Evolutionary conservation across 2,329 filamentous ascomycete species (phyloP).

Genomic region (Aureobasidium musti): DNA sequence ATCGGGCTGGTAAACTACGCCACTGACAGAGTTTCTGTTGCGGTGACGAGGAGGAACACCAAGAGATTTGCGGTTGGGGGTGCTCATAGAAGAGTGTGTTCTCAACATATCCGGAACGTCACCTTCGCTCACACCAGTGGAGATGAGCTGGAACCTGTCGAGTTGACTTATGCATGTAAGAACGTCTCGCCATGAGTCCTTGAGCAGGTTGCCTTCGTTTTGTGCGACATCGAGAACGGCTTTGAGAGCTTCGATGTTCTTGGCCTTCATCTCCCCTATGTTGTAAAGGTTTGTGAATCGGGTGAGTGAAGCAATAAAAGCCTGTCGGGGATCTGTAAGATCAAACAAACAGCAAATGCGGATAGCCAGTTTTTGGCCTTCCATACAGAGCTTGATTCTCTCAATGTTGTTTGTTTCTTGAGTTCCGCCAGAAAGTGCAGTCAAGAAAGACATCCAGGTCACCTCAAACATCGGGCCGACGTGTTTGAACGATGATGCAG

Average conservation of each 20-base stretch:
- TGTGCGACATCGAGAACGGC: slow-evolving; percentile 88
- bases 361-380: slow-evolving; percentile 92
- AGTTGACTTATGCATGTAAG: slow-evolving; percentile 94
- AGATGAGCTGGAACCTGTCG: slow-evolving; percentile 91
- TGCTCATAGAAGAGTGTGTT: slow-evolving; percentile 50
- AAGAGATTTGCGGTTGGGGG: slow-evolving; percentile 63
- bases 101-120: slow-evolving; percentile 89
- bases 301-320: slow-evolving; percentile 89
- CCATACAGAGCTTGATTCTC: slow-evolving; percentile 87
- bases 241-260: slow-evolving; percentile 94
- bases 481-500: slow-evolving; percentile 90
- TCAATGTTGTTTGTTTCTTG: slow-evolving; percentile 93
- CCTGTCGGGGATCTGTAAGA: slow-evolving; percentile 86
- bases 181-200: slow-evolving; percentile 92
- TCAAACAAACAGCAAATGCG: slow-evolving; percentile 93
- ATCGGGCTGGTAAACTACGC: slow-evolving; percentile 62
- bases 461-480: slow-evolving; percentile 98
- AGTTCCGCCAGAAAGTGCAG: slow-evolving; percentile 86
- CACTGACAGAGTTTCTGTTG: slow-evolving; percentile 47
- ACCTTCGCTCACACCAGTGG: slow-evolving; percentile 89
- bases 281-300: slow-evolving; percentile 97
- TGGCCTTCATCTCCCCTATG: slow-evolving; percentile 88
- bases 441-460: slow-evolving; percentile 99
- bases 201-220: slow-evolving; percentile 85
- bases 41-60: slow-evolving; percentile 59